These are phyloP conservation scores for Colletotrichum sp. DNA, from an alignment of 2,329 filamentous ascomycete species.

Conservation along the genomic window DNA sequence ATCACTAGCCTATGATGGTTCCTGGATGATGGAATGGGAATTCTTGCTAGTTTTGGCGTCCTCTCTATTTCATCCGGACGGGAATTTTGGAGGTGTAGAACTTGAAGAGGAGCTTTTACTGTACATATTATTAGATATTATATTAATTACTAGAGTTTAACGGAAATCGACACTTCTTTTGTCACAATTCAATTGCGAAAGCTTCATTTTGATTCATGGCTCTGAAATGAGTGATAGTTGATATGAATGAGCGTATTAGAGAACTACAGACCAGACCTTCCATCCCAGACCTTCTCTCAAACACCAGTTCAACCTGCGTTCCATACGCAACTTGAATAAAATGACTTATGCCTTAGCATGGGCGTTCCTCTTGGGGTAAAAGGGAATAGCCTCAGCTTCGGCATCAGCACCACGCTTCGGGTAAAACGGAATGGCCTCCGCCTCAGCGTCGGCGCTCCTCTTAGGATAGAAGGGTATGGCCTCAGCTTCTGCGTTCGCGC, in stretches of 20 bases:
- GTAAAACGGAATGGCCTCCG: background rate
- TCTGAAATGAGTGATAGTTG: background rate
- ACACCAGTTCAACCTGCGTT: too few species aligned
- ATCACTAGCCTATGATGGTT: too few species aligned
- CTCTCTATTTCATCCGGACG: too few species aligned
- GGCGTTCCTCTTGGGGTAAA: background rate
- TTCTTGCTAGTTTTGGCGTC: too few species aligned
- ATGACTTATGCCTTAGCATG: background rate
- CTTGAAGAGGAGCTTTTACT: accelerated
- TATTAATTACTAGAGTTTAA: too few species aligned
- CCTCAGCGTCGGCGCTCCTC: background rate
- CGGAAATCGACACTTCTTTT: accelerated
- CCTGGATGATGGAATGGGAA: too few species aligned
- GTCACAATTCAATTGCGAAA: background rate
- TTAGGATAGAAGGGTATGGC: background rate
- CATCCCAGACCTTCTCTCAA: too few species aligned
- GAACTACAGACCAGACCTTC: too few species aligned
- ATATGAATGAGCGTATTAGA: background rate
- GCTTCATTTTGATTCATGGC: background rate
- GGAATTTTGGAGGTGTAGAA: too few species aligned
- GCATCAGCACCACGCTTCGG: background rate
- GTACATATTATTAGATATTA: too few species aligned
- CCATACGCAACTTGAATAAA: too few species aligned
- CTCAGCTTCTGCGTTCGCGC: background rate
- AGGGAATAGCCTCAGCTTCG: background rate